Percentiles rank a stretch among this genome's conserved stretches.
phyloP scores from a whole-genome alignment of 1,284 basidiomycete genomes.

The Cutaneotrichosporon cyanovorans region DNA sequence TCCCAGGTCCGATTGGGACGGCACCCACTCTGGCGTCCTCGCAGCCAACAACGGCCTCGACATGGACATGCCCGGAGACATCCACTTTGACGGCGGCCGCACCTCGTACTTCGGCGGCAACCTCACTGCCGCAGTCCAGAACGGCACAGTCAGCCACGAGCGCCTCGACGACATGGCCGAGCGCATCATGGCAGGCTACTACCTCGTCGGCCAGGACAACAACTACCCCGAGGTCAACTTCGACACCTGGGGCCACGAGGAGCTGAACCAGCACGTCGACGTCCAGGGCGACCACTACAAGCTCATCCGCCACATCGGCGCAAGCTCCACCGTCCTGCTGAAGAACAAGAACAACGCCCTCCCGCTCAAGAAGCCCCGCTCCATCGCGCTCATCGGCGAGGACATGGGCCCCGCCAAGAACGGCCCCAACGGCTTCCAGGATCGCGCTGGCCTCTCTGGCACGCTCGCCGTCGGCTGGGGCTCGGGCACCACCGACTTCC shows the following conservation, averaged over 20 bases:
- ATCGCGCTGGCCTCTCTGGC: constrained; percentile 44
- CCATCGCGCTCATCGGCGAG: constrained; percentile 57
- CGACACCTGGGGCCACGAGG: constrained; percentile 12
- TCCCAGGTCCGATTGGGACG: too few species aligned
- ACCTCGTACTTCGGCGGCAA: constrained; percentile 15
- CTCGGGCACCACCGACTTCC: constrained; percentile 52
- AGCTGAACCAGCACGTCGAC: constrained; percentile 55
- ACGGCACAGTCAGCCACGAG: constrained; percentile 20
- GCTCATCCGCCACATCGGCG: constrained; percentile 21
- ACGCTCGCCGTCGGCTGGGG: constrained; percentile 82
- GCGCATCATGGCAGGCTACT: constrained; percentile 28
- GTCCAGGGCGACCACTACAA: constrained; percentile 67
- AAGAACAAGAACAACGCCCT: constrained; percentile 59
- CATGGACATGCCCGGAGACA: constrained; percentile 49
- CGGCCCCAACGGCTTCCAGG: constrained; percentile 63
- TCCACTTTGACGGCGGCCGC: constrained; percentile 8
- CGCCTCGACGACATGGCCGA: constrained; percentile 33
- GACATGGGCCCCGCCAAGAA: constrained; percentile 62
- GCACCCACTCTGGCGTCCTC: constrained; percentile 10
- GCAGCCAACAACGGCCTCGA: constrained; percentile 21
- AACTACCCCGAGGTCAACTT: constrained; percentile 18
- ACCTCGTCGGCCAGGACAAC: constrained; percentile 28
- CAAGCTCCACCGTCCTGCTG: constrained; percentile 56
- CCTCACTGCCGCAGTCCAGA: constrained; percentile 21
- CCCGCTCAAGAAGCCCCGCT: constrained; percentile 53